Evolutionary conservation across 345 rosid species (phyloP).

Genomic region (Garcia nutans): DNA sequence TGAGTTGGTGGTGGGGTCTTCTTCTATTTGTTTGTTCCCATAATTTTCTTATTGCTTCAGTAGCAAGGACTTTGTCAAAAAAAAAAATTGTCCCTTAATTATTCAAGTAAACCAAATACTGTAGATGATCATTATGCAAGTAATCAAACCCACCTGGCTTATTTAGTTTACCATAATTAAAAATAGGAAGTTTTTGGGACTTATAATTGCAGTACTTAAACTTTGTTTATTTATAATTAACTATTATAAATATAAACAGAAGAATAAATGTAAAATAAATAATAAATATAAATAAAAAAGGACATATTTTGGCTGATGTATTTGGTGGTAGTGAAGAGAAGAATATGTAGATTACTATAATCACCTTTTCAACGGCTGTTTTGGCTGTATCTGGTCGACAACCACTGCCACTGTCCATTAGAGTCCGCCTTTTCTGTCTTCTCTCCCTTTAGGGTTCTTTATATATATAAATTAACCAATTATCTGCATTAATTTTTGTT

Average conservation of each 20-base stretch:
- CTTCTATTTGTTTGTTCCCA: constrained; percentile 10
- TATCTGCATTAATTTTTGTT: no score
- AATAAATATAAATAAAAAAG: not conserved
- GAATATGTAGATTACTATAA: constrained; percentile 18
- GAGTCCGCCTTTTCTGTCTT: not conserved
- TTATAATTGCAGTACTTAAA: no score
- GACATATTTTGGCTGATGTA: constrained; percentile 16
- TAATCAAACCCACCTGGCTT: no score
- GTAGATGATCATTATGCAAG: no score
- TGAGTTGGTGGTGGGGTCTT: constrained; percentile 18
- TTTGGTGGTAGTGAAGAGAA: constrained; percentile 1
- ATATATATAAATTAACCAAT: no score
- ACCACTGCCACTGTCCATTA: not conserved
- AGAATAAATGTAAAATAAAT: no score
- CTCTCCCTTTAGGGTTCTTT: no score
- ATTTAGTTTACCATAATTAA: no score
- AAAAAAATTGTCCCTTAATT: not conserved
- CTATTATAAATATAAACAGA: no score
- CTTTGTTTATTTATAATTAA: no score
- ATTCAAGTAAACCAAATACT: not conserved
- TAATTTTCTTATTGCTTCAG: not conserved
- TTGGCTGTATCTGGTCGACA: constrained; percentile 7
- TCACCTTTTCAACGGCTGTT: constrained; percentile 5
- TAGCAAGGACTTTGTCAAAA: constrained; percentile 3
- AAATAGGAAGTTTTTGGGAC: no score